These are phyloP conservation scores for Nicotiana knightiana DNA, from an alignment of 257 asterid species.

Conservation along the genomic window DNA sequence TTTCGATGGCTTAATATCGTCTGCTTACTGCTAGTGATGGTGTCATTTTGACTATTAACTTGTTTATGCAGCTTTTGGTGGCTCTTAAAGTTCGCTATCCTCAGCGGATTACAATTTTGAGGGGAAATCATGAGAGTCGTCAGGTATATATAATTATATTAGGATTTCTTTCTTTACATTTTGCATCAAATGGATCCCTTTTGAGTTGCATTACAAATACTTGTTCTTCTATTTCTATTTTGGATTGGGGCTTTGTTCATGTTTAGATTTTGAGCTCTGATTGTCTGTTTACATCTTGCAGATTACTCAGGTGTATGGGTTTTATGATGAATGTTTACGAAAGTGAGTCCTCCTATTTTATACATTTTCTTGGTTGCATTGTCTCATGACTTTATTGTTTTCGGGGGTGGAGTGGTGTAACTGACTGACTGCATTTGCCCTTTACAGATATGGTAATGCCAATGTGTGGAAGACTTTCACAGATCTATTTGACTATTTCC, in stretches of 20 bases:
- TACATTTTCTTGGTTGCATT: not conserved
- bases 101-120: conserved; percentile 49
- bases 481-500: conserved; percentile 87
- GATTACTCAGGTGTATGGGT: conserved; percentile 55
- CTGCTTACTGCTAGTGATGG: not conserved
- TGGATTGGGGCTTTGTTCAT: not conserved
- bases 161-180: not conserved
- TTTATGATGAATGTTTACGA: conserved; percentile 53
- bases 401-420: not conserved
- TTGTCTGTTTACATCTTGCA: conserved; percentile 19
- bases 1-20: not conserved
- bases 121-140: conserved; percentile 83
- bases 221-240: not conserved
- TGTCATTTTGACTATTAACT: not conserved
- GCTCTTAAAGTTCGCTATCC: conserved; percentile 50
- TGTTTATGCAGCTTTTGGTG: conserved; percentile 37
- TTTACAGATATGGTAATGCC: conserved; percentile 81
- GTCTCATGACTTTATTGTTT: not conserved
- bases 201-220: not conserved
- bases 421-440: not conserved
- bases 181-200: conserved; percentile 1
- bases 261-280: conserved; percentile 6
- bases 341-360: conserved; percentile 32
- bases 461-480: conserved; percentile 94
- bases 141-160: conserved; percentile 34